These are phyloP conservation scores for Endogone sp. DNA, from an alignment of 192 early-diverging fungal genomes.

Conservation along the genomic window DNA sequence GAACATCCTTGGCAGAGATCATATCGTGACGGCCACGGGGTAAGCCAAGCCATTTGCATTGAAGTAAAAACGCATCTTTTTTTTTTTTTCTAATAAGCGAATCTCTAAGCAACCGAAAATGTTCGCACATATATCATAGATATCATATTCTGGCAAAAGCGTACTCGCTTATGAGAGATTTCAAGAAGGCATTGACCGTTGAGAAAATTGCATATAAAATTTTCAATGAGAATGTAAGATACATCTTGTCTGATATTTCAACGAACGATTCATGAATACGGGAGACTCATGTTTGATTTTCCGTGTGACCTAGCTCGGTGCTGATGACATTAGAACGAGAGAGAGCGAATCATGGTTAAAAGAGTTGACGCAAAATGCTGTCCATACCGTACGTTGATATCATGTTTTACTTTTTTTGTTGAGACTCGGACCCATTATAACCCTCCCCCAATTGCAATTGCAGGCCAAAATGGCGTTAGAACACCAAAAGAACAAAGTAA, in stretches of 20 bases:
- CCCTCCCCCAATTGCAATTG: too few species aligned
- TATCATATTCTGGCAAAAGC: conserved; percentile 78
- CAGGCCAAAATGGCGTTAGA: conserved; percentile 20
- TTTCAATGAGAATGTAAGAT: conserved; percentile 46
- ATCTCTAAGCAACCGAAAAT: not conserved
- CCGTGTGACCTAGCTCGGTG: conserved; percentile 57
- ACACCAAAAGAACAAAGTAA: conserved; percentile 4
- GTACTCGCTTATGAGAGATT: conserved; percentile 67
- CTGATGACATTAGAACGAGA: conserved; percentile 68
- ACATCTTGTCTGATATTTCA: not conserved
- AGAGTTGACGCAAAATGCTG: conserved; percentile 59
- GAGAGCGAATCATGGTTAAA: conserved; percentile 64
- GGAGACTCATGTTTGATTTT: too few species aligned
- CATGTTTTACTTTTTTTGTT: not conserved
- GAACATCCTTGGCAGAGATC: conserved; percentile 60
- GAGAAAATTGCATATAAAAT: conserved; percentile 67
- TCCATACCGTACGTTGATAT: conserved; percentile 32
- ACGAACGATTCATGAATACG: too few species aligned
- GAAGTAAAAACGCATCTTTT: too few species aligned
- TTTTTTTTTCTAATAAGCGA: too few species aligned
- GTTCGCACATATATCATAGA: not conserved
- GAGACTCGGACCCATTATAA: too few species aligned
- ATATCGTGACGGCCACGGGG: conserved; percentile 61
- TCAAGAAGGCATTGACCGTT: conserved; percentile 65
- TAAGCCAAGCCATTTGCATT: not conserved